These are phyloP conservation scores for Citrullus amarus DNA, from an alignment of 306 rosid species.

Conservation along the genomic window DNA sequence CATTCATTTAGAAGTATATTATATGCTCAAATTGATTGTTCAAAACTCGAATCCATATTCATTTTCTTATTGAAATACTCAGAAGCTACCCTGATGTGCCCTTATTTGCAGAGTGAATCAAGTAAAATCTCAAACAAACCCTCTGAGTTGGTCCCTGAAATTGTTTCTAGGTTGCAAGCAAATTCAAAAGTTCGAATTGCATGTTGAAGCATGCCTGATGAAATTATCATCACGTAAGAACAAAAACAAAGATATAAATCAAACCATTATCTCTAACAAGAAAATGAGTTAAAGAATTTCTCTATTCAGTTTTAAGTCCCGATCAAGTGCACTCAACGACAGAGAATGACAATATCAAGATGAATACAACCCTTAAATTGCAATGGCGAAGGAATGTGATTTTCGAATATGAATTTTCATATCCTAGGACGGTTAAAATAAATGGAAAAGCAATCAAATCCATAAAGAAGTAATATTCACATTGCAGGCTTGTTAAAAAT, in stretches of 20 bases:
- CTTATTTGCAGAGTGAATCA: slow-evolving; percentile 91
- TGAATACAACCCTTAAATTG: neutral
- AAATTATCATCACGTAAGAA: slow-evolving; percentile 1
- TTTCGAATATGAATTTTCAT: neutral
- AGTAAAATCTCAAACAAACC: slow-evolving; percentile 64
- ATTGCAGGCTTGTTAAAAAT: neutral
- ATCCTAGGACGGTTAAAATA: no score
- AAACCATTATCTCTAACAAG: neutral
- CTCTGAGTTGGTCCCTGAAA: slow-evolving; percentile 34
- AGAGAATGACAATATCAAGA: neutral
- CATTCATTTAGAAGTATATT: slow-evolving; percentile 66
- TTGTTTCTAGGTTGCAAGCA: slow-evolving; percentile 28
- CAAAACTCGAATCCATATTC: slow-evolving; percentile 15
- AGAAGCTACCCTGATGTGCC: slow-evolving; percentile 32
- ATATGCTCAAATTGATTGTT: slow-evolving; percentile 53
- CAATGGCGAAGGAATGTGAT: neutral
- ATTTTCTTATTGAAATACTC: slow-evolving; percentile 25
- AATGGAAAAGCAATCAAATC: neutral
- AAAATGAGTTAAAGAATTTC: no score
- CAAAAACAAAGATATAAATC: neutral
- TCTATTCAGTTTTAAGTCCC: no score
- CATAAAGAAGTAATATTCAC: neutral
- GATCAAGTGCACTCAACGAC: no score
- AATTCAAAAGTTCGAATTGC: slow-evolving; percentile 67
- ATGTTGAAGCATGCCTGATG: slow-evolving; percentile 32